Evolutionary conservation across 192 early-diverging fungal species (phyloP), one percentile per base, ranked within the genome.

Genomic region (Coemansia sp.): DNA sequence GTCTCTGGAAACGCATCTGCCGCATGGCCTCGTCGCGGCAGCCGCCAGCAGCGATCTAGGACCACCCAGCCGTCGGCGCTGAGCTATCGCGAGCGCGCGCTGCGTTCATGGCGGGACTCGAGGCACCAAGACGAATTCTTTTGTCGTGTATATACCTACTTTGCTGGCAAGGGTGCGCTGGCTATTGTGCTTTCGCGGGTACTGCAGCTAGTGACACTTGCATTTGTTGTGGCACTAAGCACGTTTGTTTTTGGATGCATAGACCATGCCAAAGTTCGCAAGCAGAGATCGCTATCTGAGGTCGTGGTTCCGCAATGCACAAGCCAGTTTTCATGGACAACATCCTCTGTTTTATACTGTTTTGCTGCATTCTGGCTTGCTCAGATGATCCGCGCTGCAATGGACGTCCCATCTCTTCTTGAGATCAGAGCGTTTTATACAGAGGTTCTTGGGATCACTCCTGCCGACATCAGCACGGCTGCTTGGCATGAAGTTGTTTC

Each of bases 201-300:
- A 7, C 73, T 93, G 40, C 93, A 95, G 66, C 80, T 98, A 56
- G 64, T 95, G 87, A 92, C 89, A 16, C 83, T 94, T 51, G 92
- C 87, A 6, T 97, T 99, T 81, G 90, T 96, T 22, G 87, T 98
- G 22, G 72, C 69, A 52, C 94, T 99, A 69, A 88, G 93, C 25
- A 92, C 89, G 0, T 99, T 98, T 80, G 80, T 97, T 17, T 77
- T 92, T 63, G 88, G 89, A 18, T 98, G 98, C 81, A 85, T 99
- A 32, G 91, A 98, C 76, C 93, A 96, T 71, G 85, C 90, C 12
- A 83, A 86, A 50, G 83, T 97, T n/a, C 84, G 87, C 12, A 72
- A 82, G 49, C 85, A 87, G 40, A 85, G 90, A 62, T 82, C 76
- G 48, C 79, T 99, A 48, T 77, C 84, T 0, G 89, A 94, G 17